Evolutionary conservation across 805 yeast species (phyloP).

Genomic region (Cyberlindnera mrakii): DNA sequence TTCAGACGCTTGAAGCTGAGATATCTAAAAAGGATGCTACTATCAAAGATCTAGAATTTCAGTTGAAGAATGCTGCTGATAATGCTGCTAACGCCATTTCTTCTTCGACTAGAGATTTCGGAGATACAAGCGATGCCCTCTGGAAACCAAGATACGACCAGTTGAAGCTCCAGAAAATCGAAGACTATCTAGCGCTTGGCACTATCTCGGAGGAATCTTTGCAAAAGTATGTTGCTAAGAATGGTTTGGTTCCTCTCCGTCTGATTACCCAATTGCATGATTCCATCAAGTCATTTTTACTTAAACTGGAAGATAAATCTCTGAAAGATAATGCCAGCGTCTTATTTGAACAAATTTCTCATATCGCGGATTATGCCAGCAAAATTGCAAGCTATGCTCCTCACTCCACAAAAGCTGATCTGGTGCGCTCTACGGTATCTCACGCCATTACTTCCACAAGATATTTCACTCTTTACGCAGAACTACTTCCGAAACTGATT

Average conservation of each 20-base stretch:
- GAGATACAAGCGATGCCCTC: conserved; percentile 18
- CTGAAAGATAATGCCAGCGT: conserved; percentile 15
- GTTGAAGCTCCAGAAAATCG: conserved; percentile 27
- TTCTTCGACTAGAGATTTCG: background rate
- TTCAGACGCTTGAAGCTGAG: conserved; percentile 17
- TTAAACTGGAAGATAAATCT: conserved; percentile 22
- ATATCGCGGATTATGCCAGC: conserved; percentile 35
- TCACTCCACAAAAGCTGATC: conserved; percentile 35
- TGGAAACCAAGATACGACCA: conserved; percentile 47
- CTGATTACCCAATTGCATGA: conserved; percentile 42
- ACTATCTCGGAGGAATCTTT: conserved; percentile 23
- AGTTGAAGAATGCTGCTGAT: background rate
- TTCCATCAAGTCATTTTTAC: conserved; percentile 39
- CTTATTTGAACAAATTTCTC: conserved; percentile 47
- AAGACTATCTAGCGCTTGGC: conserved; percentile 20
- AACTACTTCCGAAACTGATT: conserved; percentile 62
- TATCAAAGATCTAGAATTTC: conserved; percentile 5
- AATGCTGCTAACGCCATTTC: background rate
- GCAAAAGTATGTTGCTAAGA: conserved; percentile 23
- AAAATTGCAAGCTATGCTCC: conserved; percentile 24
- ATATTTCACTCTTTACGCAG: conserved; percentile 58
- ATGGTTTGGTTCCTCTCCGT: conserved; percentile 43
- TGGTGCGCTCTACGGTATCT: conserved; percentile 61
- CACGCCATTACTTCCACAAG: conserved; percentile 74
- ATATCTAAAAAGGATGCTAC: conserved; percentile 7